Evolutionary conservation across 768 basidiomycete species (phyloP).

Genomic region (Rhodosporidiobolus odoratus): DNA sequence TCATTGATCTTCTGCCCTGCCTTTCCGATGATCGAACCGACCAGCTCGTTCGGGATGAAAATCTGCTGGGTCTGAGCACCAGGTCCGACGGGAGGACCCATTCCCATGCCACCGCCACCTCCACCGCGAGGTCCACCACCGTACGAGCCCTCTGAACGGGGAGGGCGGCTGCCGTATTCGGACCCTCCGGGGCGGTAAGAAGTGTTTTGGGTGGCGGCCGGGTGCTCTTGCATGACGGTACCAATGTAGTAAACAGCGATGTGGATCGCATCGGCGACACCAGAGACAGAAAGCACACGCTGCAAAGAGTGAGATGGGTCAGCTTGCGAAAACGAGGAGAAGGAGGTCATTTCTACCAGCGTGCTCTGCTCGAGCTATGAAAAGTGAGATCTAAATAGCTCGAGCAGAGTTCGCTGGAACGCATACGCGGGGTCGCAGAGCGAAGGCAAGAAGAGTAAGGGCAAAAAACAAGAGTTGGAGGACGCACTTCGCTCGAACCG

Average conservation of each 20-base stretch:
- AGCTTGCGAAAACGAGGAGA: background rate
- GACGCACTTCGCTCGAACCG: constrained; percentile 90
- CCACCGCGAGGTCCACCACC: background rate
- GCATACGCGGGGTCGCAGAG: background rate
- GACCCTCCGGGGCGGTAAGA: constrained; percentile 34
- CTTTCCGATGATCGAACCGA: constrained; percentile 93
- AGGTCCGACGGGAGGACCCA: constrained; percentile 43
- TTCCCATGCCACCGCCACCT: constrained; percentile 7
- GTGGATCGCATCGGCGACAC: constrained; percentile 97
- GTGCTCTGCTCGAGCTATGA: background rate
- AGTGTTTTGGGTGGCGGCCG: constrained; percentile 59
- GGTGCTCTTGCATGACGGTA: constrained; percentile 69
- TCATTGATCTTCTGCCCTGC: constrained; percentile 98
- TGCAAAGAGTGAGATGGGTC: constrained; percentile 43
- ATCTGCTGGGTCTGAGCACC: constrained; percentile 89
- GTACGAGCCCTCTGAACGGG: background rate
- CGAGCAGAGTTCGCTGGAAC: background rate
- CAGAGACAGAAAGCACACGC: constrained; percentile 96
- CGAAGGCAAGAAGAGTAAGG: constrained; percentile 15
- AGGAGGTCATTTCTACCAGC: no score
- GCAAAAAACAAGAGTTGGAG: constrained; percentile 21
- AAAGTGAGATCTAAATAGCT: background rate
- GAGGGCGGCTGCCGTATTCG: constrained; percentile 4
- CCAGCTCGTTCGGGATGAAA: constrained; percentile 94
- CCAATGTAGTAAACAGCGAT: constrained; percentile 99